Evolutionary conservation across 2,329 filamentous ascomycete species (phyloP), one percentile per base, ranked within the genome.

Genomic region (Dactylellina drechsleri): DNA sequence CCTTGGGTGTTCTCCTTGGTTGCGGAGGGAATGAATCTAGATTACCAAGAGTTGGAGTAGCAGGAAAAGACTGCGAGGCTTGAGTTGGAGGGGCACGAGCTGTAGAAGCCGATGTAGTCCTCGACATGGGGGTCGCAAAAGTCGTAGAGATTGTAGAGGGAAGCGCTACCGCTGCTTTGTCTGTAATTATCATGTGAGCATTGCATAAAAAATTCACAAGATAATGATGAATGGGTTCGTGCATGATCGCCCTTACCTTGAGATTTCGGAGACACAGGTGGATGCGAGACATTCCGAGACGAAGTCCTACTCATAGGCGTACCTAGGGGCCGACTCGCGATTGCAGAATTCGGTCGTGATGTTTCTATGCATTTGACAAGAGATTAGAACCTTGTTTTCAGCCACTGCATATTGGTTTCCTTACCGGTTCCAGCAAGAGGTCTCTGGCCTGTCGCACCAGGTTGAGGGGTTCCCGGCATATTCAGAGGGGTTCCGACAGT

Each of bases 1-100:
- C 45, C 66, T 77, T 77, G 31, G 77, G 75, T 40, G 64, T 59
- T 28, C 77, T 74, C 15, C 77, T 70, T 41, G 76, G 50, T 53
- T 66, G 67, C 23, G 36, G 49, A n/a, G 60, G 61, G 50, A 61
- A 49, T 28, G 60, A 12, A 28, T 73, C 68, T 45, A 73, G 6
- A 41, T 54, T 66, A 66, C 43, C 76, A 57, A 70, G 67, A 60
- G 50, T 77, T 60, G 49, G 76, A 76, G 62, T 77, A 61, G 54
- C 67, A 60, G 53, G 76, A 68, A 76, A 70, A 65, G 77, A 77
- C 50, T 76, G 71, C 50, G 78, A 77, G 12, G 76, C 60, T 31
- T 77, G 64, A 26, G 61, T 62, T 16, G 75, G 68, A 57, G 68
- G 67, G 28, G 74, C 59, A 26, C 76, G 74, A 49, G 76, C 70